These are phyloP conservation scores for Microsporum ferrugineum DNA, from an alignment of 2,329 filamentous ascomycete genomes.

Conservation along the genomic window DNA sequence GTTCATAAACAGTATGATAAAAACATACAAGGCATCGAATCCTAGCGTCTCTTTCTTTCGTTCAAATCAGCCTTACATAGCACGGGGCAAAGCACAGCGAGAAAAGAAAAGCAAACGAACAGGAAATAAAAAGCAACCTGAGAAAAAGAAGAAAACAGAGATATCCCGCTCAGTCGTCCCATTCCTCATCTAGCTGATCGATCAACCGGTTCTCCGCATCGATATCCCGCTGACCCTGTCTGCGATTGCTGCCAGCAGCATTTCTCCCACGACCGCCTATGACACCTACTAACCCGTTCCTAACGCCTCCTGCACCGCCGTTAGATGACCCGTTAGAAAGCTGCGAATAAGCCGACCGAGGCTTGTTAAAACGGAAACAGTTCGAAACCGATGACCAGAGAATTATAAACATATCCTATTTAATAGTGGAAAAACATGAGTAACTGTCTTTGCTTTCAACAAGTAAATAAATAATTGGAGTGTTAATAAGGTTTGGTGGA, in stretches of 20 bases:
- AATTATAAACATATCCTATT: constrained; percentile 35
- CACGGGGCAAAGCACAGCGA: neutral
- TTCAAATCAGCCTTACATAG: neutral
- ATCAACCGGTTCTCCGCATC: constrained; percentile 92
- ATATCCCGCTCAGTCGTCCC: constrained; percentile 54
- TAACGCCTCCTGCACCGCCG: constrained; percentile 13
- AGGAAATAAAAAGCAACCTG: neutral
- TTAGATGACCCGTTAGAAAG: constrained; percentile 17
- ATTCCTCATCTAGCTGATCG: constrained; percentile 92
- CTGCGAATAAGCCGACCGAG: constrained; percentile 26
- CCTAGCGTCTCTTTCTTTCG: neutral
- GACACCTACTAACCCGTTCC: constrained; percentile 25
- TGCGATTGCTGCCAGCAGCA: constrained; percentile 31
- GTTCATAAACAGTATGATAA: neutral
- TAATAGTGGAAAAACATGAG: constrained; percentile 3
- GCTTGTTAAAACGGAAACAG: constrained; percentile 26
- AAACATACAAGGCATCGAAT: neutral
- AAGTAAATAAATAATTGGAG: neutral
- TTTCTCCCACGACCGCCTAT: constrained; percentile 22
- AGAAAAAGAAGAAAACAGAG: neutral
- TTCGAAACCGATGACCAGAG: constrained; percentile 35
- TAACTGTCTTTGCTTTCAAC: neutral
- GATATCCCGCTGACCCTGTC: constrained; percentile 29
- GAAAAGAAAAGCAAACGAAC: neutral
- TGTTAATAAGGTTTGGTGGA: neutral